Base-by-base conservation (phyloP, 805 yeast genomes). In the Candida bentonensis region DNA sequence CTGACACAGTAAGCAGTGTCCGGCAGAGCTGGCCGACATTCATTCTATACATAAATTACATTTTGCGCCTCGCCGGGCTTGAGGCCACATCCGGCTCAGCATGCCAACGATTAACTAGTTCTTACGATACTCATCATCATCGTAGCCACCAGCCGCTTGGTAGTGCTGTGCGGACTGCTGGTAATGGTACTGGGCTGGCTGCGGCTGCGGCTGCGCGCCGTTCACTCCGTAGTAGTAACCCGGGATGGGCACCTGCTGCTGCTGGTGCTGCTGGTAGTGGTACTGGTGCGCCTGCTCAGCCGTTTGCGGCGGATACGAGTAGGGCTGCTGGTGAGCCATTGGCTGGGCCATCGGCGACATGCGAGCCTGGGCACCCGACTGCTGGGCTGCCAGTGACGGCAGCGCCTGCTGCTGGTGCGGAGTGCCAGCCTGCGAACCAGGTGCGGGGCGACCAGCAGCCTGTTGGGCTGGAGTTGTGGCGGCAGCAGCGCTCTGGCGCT, bases 211-310 rank as follows among this genome's bases (percentile, higher is more conserved):
- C 27, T 9, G 30, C 5, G 17, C 15, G 22, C 21, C 21, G 30
- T 21, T 30, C 13, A 26, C 43, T 13, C 13, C 23, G 26, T n/a
- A 7, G 7, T n/a, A 23, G 21, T 17, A 21, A 21, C 26, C 43
- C 3, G 43, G 36, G 20, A 21, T n/a, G 15, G 27, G 27, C 22
- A 41, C 34, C 39, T 21, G 30, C 30, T 34, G 39, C 39, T 41
- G 44, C 21, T 22, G 44, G 22, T 23, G 42, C 39, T 27, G 45
- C 36, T 39, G 44, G 43, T 40, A 27, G 21, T 44, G 43, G 21
- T 36, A 23, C 27, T 42, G 43, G 17, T 41, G 41, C 3, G 27
- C 13, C 36, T 30, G 36, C 5, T 30, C 36, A 15, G 20, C 20
- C 17, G 36, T 11, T 17, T 30, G 36, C 36, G 36, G 17, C 7